A percentile compares a stretch with the other conserved stretches of the same genome.
Evolutionary conservation across 768 basidiomycete species (phyloP).

Genomic region (Lactifluus pinguis): DNA sequence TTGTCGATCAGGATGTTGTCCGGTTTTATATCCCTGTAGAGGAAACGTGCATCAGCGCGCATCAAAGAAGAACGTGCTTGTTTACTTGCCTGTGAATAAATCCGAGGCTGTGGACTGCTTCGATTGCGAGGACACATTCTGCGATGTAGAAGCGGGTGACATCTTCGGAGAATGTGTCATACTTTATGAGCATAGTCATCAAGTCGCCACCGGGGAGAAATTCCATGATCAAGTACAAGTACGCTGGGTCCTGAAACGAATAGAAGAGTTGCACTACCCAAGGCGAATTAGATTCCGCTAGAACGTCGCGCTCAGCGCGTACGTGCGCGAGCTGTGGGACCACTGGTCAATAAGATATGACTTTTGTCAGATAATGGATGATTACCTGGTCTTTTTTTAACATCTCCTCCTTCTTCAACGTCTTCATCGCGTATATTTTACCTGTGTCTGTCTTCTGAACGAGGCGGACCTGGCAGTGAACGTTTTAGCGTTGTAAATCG

Average conservation of each 20-base stretch:
- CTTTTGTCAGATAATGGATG: neutral
- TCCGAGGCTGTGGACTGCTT: conserved; percentile 93
- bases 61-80: neutral
- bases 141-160: conserved; percentile 98
- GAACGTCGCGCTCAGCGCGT: conserved; percentile 91
- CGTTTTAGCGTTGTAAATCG: neutral
- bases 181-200: conserved; percentile 99
- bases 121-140: conserved; percentile 96
- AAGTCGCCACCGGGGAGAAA: conserved; percentile 96
- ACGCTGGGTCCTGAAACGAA: conserved; percentile 93
- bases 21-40: conserved; percentile 88
- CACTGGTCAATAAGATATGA: neutral
- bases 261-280: conserved; percentile 98
- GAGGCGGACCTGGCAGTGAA: conserved; percentile 57
- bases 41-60: conserved; percentile 3
- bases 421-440: conserved; percentile 99
- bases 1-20: conserved; percentile 99
- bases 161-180: conserved; percentile 97
- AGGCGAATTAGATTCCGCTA: conserved; percentile 88
- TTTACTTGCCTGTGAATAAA: conserved; percentile 86
- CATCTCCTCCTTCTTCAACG: conserved; percentile 96
- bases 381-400: conserved; percentile 95
- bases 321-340: conserved; percentile 82
- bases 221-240: conserved; percentile 97
- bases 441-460: conserved; percentile 96